Evolutionary conservation across 305 asterid genomes (phyloP), one percentile per base, ranked within the genome.

Genomic region (Euphrasia arctica): DNA sequence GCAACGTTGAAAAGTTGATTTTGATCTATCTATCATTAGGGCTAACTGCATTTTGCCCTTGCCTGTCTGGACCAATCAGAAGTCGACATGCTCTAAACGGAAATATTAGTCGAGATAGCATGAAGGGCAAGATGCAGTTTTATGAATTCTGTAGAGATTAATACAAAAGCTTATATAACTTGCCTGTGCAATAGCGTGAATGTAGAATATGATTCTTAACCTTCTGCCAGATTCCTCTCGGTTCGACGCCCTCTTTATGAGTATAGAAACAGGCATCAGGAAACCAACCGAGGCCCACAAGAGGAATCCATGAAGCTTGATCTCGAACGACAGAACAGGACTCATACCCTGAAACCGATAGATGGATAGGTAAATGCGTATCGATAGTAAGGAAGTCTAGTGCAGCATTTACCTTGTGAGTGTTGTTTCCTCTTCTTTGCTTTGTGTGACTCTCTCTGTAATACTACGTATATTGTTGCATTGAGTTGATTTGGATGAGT

Each of bases 241-340:
- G 49, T 70, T 77, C 1, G 96, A 78, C 79, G 77, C 80, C 71
- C 96, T 85, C 77, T 82, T 82, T 9, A 82, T 70, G 31, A 92
- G 80, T 71, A 92, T 76, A 5, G 81, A 85, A 10, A 75, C 58
- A 3, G 97, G 98, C 85, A 85, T 77, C 45, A 89, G 69, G 65
- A 92, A 87, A 28, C 98, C 98, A 61, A 85, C 74, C 3, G 97
- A 85, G 69, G 91, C 90, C 98, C 97, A 92, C 36, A 85, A 78
- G 22, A 92, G 82, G 70, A 87, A 78, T 66, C 91, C 97, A 74
- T 92, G 98, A 63, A 92, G 72, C 51, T 71, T 78, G 70, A 89
- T 87, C 79, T 85, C 87, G 43, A 79, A 83, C 12, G 54, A 73
- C 54, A 85, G 45, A 58, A 76, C 64, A n/a, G 85, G 72, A 69